phyloP scores from a whole-genome alignment of 148 eudicot genomes.

The Hydrangea macrophylla region DNA sequence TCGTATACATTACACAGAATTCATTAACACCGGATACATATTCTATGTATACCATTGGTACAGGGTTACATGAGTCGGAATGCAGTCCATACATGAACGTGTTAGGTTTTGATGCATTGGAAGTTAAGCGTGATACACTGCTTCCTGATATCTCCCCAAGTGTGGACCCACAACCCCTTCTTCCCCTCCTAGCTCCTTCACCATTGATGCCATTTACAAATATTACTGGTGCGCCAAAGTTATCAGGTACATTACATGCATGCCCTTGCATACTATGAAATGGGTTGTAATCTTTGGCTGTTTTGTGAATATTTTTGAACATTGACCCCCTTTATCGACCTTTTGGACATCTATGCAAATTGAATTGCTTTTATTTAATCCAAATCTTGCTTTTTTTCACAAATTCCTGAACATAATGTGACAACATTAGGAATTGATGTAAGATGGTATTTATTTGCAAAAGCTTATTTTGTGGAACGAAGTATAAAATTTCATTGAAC shows the following conservation, averaged over 20 bases:
- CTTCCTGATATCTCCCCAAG: slow-evolving; percentile 13
- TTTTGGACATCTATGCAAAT: background rate
- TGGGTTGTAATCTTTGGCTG: background rate
- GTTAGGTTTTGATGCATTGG: background rate
- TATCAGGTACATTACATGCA: slow-evolving; percentile 22
- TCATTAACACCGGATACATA: too few relatives aligned
- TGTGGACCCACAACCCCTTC: slow-evolving; percentile 21
- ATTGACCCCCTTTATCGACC: background rate
- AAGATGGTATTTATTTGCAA: background rate
- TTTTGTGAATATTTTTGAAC: background rate
- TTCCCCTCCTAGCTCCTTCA: slow-evolving; percentile 33
- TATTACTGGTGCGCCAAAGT: slow-evolving; percentile 18
- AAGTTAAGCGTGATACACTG: background rate
- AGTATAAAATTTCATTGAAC: too few relatives aligned
- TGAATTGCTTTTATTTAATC: background rate
- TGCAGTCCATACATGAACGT: slow-evolving; percentile 11
- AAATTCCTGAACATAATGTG: background rate
- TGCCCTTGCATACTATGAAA: background rate
- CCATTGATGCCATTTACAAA: slow-evolving; percentile 28
- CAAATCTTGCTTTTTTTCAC: background rate
- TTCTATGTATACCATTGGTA: background rate
- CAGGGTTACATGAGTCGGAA: slow-evolving; percentile 10
- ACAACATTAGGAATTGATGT: background rate
- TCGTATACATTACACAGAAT: too few relatives aligned
- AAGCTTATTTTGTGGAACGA: background rate